phyloP scores from a whole-genome alignment of 1,139 yeast species.

The Maudiozyma humilis region DNA sequence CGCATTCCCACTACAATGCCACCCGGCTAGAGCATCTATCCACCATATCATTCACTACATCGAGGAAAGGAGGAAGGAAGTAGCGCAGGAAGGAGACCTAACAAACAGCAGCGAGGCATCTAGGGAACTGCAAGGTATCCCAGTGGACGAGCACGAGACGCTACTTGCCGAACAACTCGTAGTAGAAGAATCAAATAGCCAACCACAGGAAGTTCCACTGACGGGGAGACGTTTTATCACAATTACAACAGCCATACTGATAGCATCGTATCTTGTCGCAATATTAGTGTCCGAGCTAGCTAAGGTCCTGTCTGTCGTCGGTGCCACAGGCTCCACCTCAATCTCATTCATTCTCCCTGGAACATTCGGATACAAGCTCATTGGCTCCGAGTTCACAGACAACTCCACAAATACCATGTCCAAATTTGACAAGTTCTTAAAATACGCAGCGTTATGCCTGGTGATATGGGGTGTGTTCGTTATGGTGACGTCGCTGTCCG shows the following conservation, averaged over 20 bases:
- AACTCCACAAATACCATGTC: slow-evolving; percentile 36
- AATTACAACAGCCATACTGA: slow-evolving; percentile 59
- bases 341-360: slow-evolving; percentile 92
- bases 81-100: neutral
- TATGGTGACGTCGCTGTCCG: slow-evolving; percentile 69
- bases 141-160: slow-evolving; percentile 5
- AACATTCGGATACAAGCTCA: slow-evolving; percentile 68
- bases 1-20: slow-evolving; percentile 69
- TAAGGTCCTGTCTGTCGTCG: slow-evolving; percentile 82
- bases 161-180: slow-evolving; percentile 24
- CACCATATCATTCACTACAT: slow-evolving; percentile 56
- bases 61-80: slow-evolving; percentile 8
- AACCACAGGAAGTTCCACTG: slow-evolving; percentile 24
- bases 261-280: slow-evolving; percentile 64
- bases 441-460: slow-evolving; percentile 52
- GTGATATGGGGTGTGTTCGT: slow-evolving; percentile 70
- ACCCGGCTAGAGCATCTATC: slow-evolving; percentile 67
- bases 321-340: slow-evolving; percentile 91
- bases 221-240: slow-evolving; percentile 43
- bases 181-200: slow-evolving; percentile 30
- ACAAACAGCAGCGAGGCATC: neutral
- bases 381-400: slow-evolving; percentile 40
- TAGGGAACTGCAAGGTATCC: neutral
- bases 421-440: slow-evolving; percentile 31
- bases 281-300: slow-evolving; percentile 71